Percentiles rank a stretch among this genome's conserved stretches.
Conservation (phyloP, 305 asterid species). For the Fraxinus floribunda region DNA sequence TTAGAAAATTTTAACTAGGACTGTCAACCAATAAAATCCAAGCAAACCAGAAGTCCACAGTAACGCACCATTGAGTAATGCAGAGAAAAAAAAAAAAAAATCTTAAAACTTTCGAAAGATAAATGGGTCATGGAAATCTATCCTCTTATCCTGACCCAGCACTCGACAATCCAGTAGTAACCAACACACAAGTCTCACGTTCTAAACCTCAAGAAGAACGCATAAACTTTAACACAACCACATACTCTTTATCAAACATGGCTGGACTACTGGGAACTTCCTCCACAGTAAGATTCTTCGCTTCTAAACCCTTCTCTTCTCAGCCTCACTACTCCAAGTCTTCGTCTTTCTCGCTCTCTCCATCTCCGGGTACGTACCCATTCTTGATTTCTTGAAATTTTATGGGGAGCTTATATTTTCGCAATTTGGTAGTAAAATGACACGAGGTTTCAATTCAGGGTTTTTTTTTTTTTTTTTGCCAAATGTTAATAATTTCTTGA, state of each 20-base stretch:
- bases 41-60: neutral
- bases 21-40: neutral
- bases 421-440: too few species aligned
- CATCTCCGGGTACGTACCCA: constrained; percentile 42
- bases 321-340: constrained; percentile 29
- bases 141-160: constrained; percentile 56
- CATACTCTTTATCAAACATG: constrained; percentile 26
- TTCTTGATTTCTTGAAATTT: constrained; percentile 1
- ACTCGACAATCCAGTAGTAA: constrained; percentile 6
- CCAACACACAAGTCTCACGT: constrained; percentile 19
- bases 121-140: constrained; percentile 40
- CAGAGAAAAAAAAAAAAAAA: neutral
- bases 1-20: neutral
- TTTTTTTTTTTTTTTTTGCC: too few species aligned
- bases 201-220: neutral
- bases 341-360: constrained; percentile 31
- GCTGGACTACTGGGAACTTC: constrained; percentile 54
- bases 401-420: neutral
- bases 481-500: too few species aligned
- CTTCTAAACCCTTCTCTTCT: constrained; percentile 34
- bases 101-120: too few species aligned
- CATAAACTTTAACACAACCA: constrained; percentile 1
- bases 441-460: too few species aligned
- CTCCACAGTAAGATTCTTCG: constrained; percentile 41
- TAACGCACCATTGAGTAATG: neutral